Evolutionary conservation across 345 rosid genomes (phyloP).

Genomic region (Arabidopsis arenosa): DNA sequence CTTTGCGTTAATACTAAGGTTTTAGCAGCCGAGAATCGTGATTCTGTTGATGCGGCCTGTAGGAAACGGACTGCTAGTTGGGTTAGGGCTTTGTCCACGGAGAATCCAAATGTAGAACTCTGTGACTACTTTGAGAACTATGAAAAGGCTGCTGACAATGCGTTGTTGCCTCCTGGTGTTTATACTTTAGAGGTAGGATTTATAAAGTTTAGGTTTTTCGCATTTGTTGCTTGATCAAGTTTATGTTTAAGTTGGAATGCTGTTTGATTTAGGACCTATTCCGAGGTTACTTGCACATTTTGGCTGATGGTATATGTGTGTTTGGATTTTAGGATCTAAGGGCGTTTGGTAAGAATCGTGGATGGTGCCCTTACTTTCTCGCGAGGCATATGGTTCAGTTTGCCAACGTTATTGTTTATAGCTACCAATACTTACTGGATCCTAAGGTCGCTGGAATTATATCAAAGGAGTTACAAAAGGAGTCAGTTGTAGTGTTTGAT

Average conservation of each 20-base stretch:
- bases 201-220: neutral
- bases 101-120: conserved; percentile 72
- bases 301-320: conserved; percentile 28
- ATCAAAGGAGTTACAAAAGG: conserved; percentile 96
- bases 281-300: neutral
- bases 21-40: conserved; percentile 83
- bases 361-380: conserved; percentile 95
- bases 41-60: conserved; percentile 95
- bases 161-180: conserved; percentile 92
- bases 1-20: conserved; percentile 82
- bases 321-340: conserved; percentile 68
- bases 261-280: neutral
- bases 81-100: conserved; percentile 80
- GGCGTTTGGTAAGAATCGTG: conserved; percentile 78
- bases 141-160: conserved; percentile 78
- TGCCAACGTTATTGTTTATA: conserved; percentile 90
- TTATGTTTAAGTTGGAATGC: neutral
- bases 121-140: conserved; percentile 88
- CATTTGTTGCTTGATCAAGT: neutral
- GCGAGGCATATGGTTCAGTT: conserved; percentile 96
- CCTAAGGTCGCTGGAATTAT: conserved; percentile 98
- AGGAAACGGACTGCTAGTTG: conserved; percentile 92
- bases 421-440: conserved; percentile 95
- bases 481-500: conserved; percentile 93
- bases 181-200: conserved; percentile 80